phyloP scores from a whole-genome alignment of 164 flowering plant species.

The Houttuynia cordata region DNA sequence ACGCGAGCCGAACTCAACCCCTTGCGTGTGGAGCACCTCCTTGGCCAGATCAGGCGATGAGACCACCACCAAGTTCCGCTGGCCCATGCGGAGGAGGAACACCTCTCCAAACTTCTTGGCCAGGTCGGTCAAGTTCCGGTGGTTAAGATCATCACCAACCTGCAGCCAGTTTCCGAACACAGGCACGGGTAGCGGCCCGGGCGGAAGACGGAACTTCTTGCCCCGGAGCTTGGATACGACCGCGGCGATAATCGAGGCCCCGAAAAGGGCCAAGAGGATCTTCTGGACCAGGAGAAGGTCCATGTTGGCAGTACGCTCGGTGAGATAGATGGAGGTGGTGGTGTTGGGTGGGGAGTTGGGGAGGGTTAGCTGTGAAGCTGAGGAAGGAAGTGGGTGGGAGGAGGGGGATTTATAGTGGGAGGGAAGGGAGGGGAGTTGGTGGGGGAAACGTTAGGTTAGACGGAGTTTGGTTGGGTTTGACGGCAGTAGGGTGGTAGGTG shows the following conservation, averaged over 20 bases:
- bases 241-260: slow-evolving; percentile 34
- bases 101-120: slow-evolving; percentile 62
- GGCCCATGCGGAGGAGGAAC: slow-evolving; percentile 73
- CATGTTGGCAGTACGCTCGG: slow-evolving; percentile 17
- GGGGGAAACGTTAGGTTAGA: neutral
- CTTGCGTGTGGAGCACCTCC: slow-evolving; percentile 78
- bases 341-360: neutral
- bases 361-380: neutral
- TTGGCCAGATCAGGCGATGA: slow-evolving; percentile 69
- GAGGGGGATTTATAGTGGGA: neutral
- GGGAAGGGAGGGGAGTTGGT: neutral
- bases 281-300: slow-evolving; percentile 61
- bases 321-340: neutral
- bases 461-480: neutral
- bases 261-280: slow-evolving; percentile 39
- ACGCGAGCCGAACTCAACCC: slow-evolving; percentile 80
- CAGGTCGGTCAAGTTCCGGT: slow-evolving; percentile 57
- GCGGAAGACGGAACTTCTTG: slow-evolving; percentile 56
- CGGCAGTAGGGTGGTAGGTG: neutral
- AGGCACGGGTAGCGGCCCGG: slow-evolving; percentile 69
- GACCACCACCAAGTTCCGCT: slow-evolving; percentile 70
- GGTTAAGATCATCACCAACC: slow-evolving; percentile 80
- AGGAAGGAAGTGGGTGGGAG: neutral
- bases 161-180: slow-evolving; percentile 88
- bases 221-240: slow-evolving; percentile 50